A percentile compares a stretch with the other conserved stretches of the same genome.
Evolutionary conservation across 768 basidiomycete genomes (phyloP).

Genomic region (Amanita subjunquillea): DNA sequence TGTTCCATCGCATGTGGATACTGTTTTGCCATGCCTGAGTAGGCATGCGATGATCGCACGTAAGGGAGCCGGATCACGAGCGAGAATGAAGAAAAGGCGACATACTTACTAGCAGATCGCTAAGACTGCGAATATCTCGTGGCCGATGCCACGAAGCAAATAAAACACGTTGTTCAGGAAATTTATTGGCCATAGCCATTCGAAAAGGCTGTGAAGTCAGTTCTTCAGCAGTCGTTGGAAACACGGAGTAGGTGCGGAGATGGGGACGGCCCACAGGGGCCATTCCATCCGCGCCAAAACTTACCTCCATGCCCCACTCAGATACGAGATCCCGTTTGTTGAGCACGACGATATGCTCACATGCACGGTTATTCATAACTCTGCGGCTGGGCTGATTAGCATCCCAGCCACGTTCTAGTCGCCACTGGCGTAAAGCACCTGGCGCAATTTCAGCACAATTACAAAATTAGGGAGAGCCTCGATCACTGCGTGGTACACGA

Average conservation of each 20-base stretch:
- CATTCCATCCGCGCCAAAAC: slow-evolving; percentile 9
- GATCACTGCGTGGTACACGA: not conserved
- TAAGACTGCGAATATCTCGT: slow-evolving; percentile 54
- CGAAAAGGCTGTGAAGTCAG: slow-evolving; percentile 51
- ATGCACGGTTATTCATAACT: slow-evolving; percentile 33
- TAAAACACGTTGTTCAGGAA: slow-evolving; percentile 57
- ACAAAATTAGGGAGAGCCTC: not conserved
- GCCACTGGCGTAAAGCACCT: slow-evolving; percentile 64
- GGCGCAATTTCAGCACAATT: slow-evolving; percentile 1
- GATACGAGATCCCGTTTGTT: slow-evolving; percentile 92
- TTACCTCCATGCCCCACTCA: slow-evolving; percentile 78
- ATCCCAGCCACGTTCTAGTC: slow-evolving; percentile 54
- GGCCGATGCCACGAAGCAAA: slow-evolving; percentile 66
- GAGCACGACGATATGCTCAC: slow-evolving; percentile 83
- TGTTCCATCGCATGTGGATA: slow-evolving; percentile 65
- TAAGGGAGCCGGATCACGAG: not conserved
- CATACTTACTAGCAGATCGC: slow-evolving; percentile 66
- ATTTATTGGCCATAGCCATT: slow-evolving; percentile 57
- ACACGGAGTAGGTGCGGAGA: not conserved
- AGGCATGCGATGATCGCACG: slow-evolving; percentile 5
- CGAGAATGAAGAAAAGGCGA: slow-evolving; percentile 15
- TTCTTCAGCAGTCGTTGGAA: not conserved
- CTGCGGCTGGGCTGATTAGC: slow-evolving; percentile 28
- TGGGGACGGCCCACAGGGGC: not conserved
- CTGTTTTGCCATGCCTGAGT: slow-evolving; percentile 55